Percentiles rank a stretch among this genome's conserved stretches.
Evolutionary conservation across 768 basidiomycete genomes (phyloP).

Genomic region (Suillus clintonianus): DNA sequence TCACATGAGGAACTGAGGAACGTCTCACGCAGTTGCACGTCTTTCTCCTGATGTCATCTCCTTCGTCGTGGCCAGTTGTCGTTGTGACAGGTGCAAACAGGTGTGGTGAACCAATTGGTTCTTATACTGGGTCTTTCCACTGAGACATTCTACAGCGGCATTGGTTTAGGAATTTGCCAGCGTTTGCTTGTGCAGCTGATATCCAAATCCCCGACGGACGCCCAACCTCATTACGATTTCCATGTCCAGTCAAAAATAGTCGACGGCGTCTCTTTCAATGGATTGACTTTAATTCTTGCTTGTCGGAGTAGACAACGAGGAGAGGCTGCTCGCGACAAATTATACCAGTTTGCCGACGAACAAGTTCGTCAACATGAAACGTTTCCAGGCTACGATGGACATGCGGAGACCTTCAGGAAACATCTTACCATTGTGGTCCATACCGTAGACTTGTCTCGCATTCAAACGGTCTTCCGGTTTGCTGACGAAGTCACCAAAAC

Average conservation of each 20-base stretch:
- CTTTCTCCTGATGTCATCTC: constrained; percentile 28
- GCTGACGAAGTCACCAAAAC: constrained; percentile 50
- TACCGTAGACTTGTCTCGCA: constrained; percentile 61
- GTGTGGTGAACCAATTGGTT: constrained; percentile 37
- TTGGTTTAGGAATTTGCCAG: constrained; percentile 83
- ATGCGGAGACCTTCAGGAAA: constrained; percentile 57
- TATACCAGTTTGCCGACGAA: constrained; percentile 55
- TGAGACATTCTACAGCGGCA: constrained; percentile 51
- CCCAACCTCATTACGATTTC: constrained; percentile 39
- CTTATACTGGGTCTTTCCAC: background rate
- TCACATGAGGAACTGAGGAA: background rate
- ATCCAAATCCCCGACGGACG: constrained; percentile 50
- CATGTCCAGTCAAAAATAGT: constrained; percentile 16
- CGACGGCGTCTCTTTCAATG: constrained; percentile 40
- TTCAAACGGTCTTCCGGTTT: constrained; percentile 65
- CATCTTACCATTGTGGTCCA: constrained; percentile 63
- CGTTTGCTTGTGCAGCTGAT: constrained; percentile 73
- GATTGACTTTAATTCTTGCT: constrained; percentile 77
- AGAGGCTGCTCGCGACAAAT: constrained; percentile 55
- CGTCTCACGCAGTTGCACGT: background rate
- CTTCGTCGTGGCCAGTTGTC: constrained; percentile 44
- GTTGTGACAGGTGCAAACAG: constrained; percentile 74
- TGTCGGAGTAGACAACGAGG: constrained; percentile 71
- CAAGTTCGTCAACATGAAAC: constrained; percentile 44
- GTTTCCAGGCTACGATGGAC: constrained; percentile 45